Conservation (phyloP, 108 stramenopile species). For the Hondaea fermentalgiana region DNA sequence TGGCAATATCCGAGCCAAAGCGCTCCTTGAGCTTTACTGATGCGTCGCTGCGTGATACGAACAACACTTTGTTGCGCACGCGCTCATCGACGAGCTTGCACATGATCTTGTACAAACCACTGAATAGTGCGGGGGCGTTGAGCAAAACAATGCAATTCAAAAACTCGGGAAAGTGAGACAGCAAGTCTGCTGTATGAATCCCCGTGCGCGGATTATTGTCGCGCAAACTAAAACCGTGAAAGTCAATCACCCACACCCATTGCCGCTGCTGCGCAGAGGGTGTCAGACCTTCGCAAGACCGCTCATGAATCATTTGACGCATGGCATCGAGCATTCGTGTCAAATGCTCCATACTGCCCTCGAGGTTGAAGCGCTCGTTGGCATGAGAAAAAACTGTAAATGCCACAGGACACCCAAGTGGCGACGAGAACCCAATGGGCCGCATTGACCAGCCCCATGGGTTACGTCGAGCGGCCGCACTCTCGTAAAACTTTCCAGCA, state of each 20-base stretch:
- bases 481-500: background rate
- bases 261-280: background rate
- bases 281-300: background rate
- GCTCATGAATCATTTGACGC: background rate
- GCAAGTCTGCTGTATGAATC: background rate
- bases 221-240: background rate
- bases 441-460: background rate
- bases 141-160: background rate
- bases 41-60: background rate
- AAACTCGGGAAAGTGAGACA: background rate
- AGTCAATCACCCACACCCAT: conserved; percentile 21
- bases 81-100: background rate
- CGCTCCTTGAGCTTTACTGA: background rate
- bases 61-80: background rate
- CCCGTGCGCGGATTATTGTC: background rate
- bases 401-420: background rate
- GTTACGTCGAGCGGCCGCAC: background rate
- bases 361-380: background rate
- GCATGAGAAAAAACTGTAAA: background rate
- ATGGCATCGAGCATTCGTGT: background rate
- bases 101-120: background rate
- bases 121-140: background rate
- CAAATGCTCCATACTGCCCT: background rate
- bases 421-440: background rate
- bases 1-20: background rate